phyloP scores from a whole-genome alignment of 805 yeast genomes.

The Grigorovia yakushimaensis region DNA sequence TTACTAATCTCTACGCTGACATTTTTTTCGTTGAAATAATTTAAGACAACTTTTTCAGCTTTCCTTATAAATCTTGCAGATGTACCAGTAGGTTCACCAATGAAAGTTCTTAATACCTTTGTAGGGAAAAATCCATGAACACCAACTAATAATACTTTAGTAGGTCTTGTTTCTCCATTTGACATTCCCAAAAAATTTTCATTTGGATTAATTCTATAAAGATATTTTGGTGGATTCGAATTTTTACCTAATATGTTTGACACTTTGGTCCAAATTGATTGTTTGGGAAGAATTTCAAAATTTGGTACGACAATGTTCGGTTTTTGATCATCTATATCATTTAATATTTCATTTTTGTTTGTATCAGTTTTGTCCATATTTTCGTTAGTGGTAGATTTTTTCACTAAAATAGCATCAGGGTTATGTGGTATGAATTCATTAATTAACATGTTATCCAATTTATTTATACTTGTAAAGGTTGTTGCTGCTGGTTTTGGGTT shows the following conservation, averaged over 20 bases:
- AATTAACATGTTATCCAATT: constrained; percentile 4
- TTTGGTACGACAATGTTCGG: constrained; percentile 26
- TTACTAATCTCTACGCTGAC: constrained; percentile 57
- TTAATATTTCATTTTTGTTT: background rate
- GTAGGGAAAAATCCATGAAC: constrained; percentile 96
- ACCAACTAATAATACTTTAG: constrained; percentile 73
- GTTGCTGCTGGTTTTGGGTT: background rate
- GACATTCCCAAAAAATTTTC: constrained; percentile 14
- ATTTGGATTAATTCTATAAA: constrained; percentile 12
- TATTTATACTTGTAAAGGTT: background rate
- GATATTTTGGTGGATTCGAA: constrained; percentile 10
- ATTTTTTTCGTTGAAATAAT: constrained; percentile 46
- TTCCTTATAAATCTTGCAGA: constrained; percentile 83
- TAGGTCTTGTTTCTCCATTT: constrained; percentile 25
- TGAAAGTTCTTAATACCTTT: constrained; percentile 67
- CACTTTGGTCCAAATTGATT: constrained; percentile 19
- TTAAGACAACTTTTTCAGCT: constrained; percentile 67
- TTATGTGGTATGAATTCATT: constrained; percentile 14
- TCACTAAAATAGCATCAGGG: constrained; percentile 16
- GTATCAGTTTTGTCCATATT: no score
- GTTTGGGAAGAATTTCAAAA: constrained; percentile 23
- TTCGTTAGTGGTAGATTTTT: constrained; percentile 5
- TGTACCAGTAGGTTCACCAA: constrained; percentile 96
- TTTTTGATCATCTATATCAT: constrained; percentile 2
- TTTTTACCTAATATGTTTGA: constrained; percentile 11